Percentiles rank a stretch among this genome's conserved stretches.
These are phyloP conservation scores for Phaffomyces antillensis DNA, from an alignment of 805 yeast species.

Conservation along the genomic window DNA sequence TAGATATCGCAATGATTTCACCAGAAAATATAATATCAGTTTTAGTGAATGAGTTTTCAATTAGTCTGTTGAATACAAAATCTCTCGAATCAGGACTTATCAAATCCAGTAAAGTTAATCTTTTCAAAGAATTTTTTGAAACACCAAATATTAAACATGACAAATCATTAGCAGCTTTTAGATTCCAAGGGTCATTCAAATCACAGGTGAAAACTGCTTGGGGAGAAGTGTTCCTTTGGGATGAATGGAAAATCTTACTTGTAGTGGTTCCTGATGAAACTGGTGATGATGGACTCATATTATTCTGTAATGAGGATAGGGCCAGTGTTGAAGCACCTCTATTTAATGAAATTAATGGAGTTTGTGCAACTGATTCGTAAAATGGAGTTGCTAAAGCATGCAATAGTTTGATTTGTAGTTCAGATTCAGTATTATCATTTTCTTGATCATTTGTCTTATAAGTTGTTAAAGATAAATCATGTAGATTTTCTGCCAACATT, in stretches of 20 bases:
- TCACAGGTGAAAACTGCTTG: constrained; percentile 84
- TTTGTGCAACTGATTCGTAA: constrained; percentile 23
- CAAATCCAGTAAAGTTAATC: constrained; percentile 64
- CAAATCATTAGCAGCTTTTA: constrained; percentile 81
- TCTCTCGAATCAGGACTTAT: constrained; percentile 70
- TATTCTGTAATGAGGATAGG: constrained; percentile 19
- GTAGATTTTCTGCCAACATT: constrained; percentile 44
- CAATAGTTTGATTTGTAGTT: constrained; percentile 35
- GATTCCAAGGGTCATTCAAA: constrained; percentile 65
- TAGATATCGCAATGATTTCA: constrained; percentile 71
- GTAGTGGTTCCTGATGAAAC: constrained; percentile 1
- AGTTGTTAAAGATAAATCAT: constrained; percentile 46
- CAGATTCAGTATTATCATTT: constrained; percentile 10
- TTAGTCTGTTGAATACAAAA: constrained; percentile 55
- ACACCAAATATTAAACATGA: constrained; percentile 86
- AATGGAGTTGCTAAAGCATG: constrained; percentile 67
- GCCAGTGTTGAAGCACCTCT: constrained; percentile 26
- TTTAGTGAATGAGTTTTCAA: constrained; percentile 24
- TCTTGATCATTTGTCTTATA: constrained; percentile 3
- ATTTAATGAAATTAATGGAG: constrained; percentile 20
- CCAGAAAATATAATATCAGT: constrained; percentile 64
- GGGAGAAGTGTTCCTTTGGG: constrained; percentile 55
- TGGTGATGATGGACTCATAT: constrained; percentile 2
- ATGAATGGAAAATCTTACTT: constrained; percentile 51
- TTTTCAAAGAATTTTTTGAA: constrained; percentile 52